A percentile compares a stretch with the other conserved stretches of the same genome.
Evolutionary conservation across 1,139 yeast species (phyloP).

Genomic region (Candida smagusa): DNA sequence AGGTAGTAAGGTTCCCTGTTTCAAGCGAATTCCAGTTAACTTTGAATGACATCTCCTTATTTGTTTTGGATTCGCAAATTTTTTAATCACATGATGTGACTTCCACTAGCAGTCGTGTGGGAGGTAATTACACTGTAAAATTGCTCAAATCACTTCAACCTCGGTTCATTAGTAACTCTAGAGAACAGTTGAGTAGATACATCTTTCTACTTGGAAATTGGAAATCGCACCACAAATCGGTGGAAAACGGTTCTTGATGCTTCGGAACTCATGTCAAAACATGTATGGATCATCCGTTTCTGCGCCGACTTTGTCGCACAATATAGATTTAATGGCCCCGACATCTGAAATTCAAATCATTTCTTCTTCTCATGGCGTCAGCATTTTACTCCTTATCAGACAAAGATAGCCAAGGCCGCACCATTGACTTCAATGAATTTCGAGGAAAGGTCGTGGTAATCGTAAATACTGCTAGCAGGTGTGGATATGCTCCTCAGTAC

Average conservation of each 20-base stretch:
- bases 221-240: too few relatives aligned
- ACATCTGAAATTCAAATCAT: not conserved
- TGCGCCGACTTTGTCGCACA: not conserved
- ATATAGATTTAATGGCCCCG: not conserved
- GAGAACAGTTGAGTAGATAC: too few relatives aligned
- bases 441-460: slow-evolving; percentile 34
- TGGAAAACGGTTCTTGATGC: too few relatives aligned
- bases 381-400: not conserved
- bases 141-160: too few relatives aligned
- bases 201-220: too few relatives aligned
- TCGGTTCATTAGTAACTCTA: too few relatives aligned
- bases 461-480: slow-evolving; percentile 45
- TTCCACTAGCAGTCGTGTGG: too few relatives aligned
- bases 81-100: too few relatives aligned
- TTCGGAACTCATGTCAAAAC: too few relatives aligned
- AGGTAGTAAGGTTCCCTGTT: slow-evolving; percentile 59
- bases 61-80: too few relatives aligned
- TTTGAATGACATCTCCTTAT: slow-evolving; percentile 61
- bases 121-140: too few relatives aligned
- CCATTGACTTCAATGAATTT: slow-evolving; percentile 17
- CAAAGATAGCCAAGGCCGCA: slow-evolving; percentile 4
- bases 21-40: slow-evolving; percentile 80
- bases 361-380: not conserved
- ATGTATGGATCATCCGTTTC: too few relatives aligned
- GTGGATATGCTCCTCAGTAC: slow-evolving; percentile 46